Base-by-base conservation (phyloP, 352 stramenopile genomes). In the Phytopythium chamaehyphon region DNA sequence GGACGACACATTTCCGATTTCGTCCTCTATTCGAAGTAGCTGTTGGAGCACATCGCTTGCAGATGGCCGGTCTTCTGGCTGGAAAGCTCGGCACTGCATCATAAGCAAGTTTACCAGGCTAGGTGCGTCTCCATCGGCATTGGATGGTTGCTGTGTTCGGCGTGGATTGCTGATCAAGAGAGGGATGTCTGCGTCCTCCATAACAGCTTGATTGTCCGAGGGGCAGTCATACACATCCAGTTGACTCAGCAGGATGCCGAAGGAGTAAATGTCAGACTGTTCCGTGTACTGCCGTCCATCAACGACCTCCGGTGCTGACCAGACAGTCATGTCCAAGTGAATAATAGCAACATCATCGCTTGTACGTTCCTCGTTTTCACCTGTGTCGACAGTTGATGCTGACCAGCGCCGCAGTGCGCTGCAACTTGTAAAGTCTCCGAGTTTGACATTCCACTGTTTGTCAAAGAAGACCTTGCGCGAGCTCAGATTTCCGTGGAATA, bases 311-410 rank as follows among this genome's bases (percentile, higher is more conserved):
- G 68, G 64, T 0, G 68, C 66, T 10, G 69, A 73, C 69, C 65
- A 79, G 24, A 79, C 64, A 0, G 54, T 79, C 69, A 79, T 79
- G 28, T 79, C 66, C 51, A 79, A 69, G 36, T 62, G 69, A 47
- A 79, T 60, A 9, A 69, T 61, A 8, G 59, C 55, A 5, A 57
- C 57, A 1, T 28, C 39, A 19, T 54, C 49, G 8, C 52, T 37
- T 1, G 35, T 39, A 18, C 24, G 31, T 15, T 22, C 38, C 10
- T 54, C 64, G 37, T 56, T 65, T 18, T 47, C 52, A 0, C 46
- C 31, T n/a, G 39, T 60, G 10, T 56, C 47, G n/a, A 69, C 57
- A 15, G 60, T 51, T 6, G 65, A 61, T 11, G 64, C 66, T 3
- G 69, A 78, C 69, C 62, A 75, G 19, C 69, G 54, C 16, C 55